A percentile compares a stretch with the other conserved stretches of the same genome.
These are phyloP conservation scores for Lentinula sp. DNA, from an alignment of 768 basidiomycete species.

Conservation along the genomic window DNA sequence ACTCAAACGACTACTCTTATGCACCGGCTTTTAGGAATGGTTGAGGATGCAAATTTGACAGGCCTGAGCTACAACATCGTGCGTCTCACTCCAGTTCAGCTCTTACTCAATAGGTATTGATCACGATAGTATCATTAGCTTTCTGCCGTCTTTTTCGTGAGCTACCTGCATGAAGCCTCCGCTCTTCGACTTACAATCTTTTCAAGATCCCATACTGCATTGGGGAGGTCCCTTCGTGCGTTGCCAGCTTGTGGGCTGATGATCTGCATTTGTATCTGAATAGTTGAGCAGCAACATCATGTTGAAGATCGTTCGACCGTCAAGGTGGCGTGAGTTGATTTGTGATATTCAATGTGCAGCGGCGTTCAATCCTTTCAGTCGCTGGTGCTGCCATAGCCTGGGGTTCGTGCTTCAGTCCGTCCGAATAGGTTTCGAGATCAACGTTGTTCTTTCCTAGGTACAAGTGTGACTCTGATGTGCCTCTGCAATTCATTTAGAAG, in stretches of 20 bases:
- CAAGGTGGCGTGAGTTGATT: conserved; percentile 22
- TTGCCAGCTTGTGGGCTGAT: neutral
- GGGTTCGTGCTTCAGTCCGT: conserved; percentile 12
- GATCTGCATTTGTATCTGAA: neutral
- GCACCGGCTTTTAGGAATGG: conserved; percentile 17
- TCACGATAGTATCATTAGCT: conserved; percentile 13
- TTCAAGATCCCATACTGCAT: conserved; percentile 25
- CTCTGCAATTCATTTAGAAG: conserved; percentile 23
- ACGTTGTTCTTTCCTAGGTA: conserved; percentile 7
- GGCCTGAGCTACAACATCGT: conserved; percentile 31
- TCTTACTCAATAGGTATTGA: neutral
- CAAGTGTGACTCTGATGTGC: conserved; percentile 26
- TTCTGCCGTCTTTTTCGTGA: conserved; percentile 29
- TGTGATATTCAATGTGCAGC: neutral
- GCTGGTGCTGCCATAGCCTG: conserved; percentile 27
- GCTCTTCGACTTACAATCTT: neutral
- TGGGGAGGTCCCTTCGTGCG: conserved; percentile 29
- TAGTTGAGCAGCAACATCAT: conserved; percentile 20
- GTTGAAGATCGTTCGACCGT: conserved; percentile 24
- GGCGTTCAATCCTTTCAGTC: conserved; percentile 10
- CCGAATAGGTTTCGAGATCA: neutral
- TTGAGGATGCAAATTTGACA: conserved; percentile 19
- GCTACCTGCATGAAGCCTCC: neutral
- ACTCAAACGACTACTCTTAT: neutral
- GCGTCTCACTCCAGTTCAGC: conserved; percentile 4